These are phyloP conservation scores for Geotrichum klebahnii DNA, from an alignment of 1,139 yeast species.

Conservation along the genomic window DNA sequence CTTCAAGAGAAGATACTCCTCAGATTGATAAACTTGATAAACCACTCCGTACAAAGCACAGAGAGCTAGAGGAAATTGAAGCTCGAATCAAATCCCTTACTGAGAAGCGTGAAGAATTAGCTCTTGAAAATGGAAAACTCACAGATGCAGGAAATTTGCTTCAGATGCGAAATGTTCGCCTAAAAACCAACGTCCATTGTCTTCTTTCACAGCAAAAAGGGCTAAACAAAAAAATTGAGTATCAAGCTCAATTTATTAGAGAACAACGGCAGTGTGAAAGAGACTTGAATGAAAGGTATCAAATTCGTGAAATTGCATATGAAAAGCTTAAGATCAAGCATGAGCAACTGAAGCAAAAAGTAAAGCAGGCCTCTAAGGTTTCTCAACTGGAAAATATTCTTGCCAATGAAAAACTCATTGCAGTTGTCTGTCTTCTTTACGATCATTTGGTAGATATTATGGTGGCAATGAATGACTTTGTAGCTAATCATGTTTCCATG, in stretches of 20 bases:
- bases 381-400: slow-evolving; percentile 5
- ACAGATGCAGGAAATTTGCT: slow-evolving; percentile 1
- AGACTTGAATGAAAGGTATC: no score
- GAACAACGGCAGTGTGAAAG: no score
- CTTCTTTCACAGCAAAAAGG: slow-evolving; percentile 2
- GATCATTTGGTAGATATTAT: slow-evolving; percentile 3
- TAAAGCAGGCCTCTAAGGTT: not conserved
- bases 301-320: no score
- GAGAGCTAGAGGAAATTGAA: not conserved
- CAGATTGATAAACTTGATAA: no score
- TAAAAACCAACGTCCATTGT: not conserved
- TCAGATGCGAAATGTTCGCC: slow-evolving; percentile 1
- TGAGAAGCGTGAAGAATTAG: slow-evolving; percentile 7
- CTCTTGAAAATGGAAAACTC: slow-evolving; percentile 1
- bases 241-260: no score
- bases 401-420: slow-evolving; percentile 1
- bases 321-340: not conserved
- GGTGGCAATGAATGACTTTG: slow-evolving; percentile 1
- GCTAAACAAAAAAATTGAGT: slow-evolving; percentile 1
- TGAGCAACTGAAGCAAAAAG: not conserved
- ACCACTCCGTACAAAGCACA: no score
- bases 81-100: not conserved
- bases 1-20: no score
- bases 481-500: no score
- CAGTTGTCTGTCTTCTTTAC: slow-evolving; percentile 2